Base-by-base conservation (phyloP, 2,329 filamentous ascomycete genomes). In the Colletotrichum lentis region DNA sequence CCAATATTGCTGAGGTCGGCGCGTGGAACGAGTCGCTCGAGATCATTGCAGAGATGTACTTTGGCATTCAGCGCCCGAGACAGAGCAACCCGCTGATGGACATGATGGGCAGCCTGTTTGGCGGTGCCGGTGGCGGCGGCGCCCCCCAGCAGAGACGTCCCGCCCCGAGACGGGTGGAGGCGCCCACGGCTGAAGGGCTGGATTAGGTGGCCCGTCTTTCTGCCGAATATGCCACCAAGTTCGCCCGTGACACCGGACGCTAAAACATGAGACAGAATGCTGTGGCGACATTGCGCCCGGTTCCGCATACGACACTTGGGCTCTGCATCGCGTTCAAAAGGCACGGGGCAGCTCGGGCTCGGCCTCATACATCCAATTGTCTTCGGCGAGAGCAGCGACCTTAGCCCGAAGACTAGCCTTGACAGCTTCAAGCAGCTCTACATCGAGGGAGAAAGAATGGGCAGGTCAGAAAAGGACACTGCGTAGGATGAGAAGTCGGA, bases 91-190 rank as follows among this genome's bases (percentile, higher is more conserved):
- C 94, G 3, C 83, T 99, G 78, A 88, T 98, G 80, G 96, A 99
- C 77, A 98, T 99, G 94, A 96, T 99, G 92, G 94, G 94, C 55
- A 94, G 89, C 70, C 88, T 99, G 84, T 92, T 99, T 75, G 94
- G 94, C 56, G 93, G 93, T 22, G 86, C 85, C 31, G 84, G 83
- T 58, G 84, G 82, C 20, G 86, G 85, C n/a, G 84, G 76, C 41
- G 75, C 73, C n/a, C 73, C 75, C 55, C 72, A 75, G 69, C 77
- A 74, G 49, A 80, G 78, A 69, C 81, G 80, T 65, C 80, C 80
- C n/a, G 79, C 80, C n/a, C 73, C 81, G 41, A 80, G 81, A 67
- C 75, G 79, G 69, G 73, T 83, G 41, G 80, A 84, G 73, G 77
- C 82, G 72, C 86, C 88, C 24, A 79, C 83, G 59, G 82, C 86